Conservation (phyloP, 163 green algal species). For the Chlamydomonas reinhardtii region DNA sequence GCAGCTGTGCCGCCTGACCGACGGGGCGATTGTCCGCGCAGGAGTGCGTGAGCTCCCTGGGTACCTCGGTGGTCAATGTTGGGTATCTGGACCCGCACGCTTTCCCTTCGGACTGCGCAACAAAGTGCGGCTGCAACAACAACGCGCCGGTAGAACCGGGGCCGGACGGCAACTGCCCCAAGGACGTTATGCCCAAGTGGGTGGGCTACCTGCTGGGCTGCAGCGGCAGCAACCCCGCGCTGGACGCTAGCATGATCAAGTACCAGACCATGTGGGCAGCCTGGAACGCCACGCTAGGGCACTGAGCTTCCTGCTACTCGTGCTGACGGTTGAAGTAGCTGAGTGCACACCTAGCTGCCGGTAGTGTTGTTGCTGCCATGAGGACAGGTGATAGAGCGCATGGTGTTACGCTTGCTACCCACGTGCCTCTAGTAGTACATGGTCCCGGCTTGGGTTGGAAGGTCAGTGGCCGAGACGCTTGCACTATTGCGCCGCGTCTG, state of each 20-base stretch:
- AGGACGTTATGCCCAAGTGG: conserved; percentile 22
- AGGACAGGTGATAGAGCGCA: too few relatives aligned
- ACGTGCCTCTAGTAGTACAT: too few relatives aligned
- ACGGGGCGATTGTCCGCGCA: background rate
- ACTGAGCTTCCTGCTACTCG: too few relatives aligned
- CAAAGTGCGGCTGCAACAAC: conserved; percentile 23
- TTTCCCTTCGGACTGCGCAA: conserved; percentile 27
- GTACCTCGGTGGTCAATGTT: background rate
- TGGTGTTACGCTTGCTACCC: too few relatives aligned
- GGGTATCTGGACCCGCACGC: conserved; percentile 13
- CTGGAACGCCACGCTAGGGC: too few relatives aligned
- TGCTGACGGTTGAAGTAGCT: too few relatives aligned
- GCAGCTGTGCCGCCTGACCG: too few relatives aligned
- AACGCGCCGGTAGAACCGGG: background rate
- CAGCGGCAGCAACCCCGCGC: background rate
- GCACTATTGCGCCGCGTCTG: too few relatives aligned
- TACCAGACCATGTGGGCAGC: conserved; percentile 11
- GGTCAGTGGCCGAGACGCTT: too few relatives aligned
- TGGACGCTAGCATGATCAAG: background rate
- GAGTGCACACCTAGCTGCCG: too few relatives aligned
- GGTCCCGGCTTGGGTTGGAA: too few relatives aligned
- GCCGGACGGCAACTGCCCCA: background rate
- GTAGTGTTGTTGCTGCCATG: too few relatives aligned
- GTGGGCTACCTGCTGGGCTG: conserved; percentile 23
- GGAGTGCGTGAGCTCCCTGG: conserved; percentile 19